Conservation (phyloP, 73 alveolate genomes). For the Chromera velia region DNA sequence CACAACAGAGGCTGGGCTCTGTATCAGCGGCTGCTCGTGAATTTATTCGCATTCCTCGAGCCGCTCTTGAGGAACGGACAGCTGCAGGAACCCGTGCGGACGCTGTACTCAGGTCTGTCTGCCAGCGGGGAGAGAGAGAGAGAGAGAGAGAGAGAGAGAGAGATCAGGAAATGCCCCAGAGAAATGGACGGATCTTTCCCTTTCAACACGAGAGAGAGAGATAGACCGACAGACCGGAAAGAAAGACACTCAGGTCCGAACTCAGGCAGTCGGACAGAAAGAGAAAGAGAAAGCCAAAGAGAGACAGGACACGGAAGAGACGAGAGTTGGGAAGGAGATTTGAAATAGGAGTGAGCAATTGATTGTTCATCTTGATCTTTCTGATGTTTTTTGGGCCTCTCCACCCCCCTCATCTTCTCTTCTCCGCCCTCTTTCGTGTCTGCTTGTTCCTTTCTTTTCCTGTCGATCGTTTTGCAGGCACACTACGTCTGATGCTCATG, state of each 20-base stretch:
- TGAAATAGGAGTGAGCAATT: too few relatives aligned
- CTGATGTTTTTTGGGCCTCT: background rate
- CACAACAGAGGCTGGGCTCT: background rate
- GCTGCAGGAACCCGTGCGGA: background rate
- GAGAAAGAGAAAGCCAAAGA: background rate
- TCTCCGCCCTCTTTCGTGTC: too few relatives aligned
- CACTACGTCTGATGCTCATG: slow-evolving; percentile 38
- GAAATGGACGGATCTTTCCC: background rate
- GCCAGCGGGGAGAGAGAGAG: background rate
- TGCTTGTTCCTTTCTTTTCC: too few relatives aligned
- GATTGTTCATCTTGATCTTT: too few relatives aligned
- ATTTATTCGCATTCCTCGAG: background rate
- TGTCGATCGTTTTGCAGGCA: too few relatives aligned
- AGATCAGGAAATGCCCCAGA: background rate
- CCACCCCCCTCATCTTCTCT: background rate
- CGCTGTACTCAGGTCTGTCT: background rate
- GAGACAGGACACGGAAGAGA: background rate
- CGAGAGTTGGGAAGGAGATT: too few relatives aligned
- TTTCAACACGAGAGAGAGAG: background rate
- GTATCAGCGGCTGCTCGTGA: background rate
- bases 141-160: background rate
- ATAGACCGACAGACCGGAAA: too few relatives aligned
- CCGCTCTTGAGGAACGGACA: background rate
- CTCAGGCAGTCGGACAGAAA: background rate
- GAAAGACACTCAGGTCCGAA: too few relatives aligned